Evolutionary conservation across 305 asterid genomes (phyloP).

Genomic region (Plantago coronopus): DNA sequence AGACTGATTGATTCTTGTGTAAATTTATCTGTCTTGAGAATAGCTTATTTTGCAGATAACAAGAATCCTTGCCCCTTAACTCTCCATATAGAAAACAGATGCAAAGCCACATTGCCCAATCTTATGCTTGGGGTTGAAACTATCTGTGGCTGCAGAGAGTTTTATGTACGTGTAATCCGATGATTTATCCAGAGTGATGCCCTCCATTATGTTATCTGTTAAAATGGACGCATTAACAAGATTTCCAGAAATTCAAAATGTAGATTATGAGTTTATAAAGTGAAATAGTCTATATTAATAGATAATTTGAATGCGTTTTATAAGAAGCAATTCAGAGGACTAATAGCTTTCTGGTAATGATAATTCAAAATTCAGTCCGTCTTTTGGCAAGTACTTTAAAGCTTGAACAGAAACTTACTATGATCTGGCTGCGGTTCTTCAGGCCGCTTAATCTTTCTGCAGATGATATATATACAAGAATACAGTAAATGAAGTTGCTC

Average conservation of each 20-base stretch:
- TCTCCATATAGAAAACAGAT: slow-evolving; percentile 66
- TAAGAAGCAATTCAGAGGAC: too few relatives aligned
- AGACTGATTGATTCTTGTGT: slow-evolving; percentile 54
- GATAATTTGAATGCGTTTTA: too few relatives aligned
- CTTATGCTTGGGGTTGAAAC: slow-evolving; percentile 47
- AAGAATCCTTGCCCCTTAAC: slow-evolving; percentile 66
- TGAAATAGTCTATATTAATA: too few relatives aligned
- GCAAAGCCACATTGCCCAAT: slow-evolving; percentile 91
- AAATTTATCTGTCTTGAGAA: slow-evolving; percentile 46
- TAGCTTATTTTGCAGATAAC: slow-evolving; percentile 64
- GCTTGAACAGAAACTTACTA: too few relatives aligned
- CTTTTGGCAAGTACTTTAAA: too few relatives aligned
- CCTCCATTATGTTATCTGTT: slow-evolving; percentile 32
- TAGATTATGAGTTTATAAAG: too few relatives aligned
- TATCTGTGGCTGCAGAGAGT: slow-evolving; percentile 54
- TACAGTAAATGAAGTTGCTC: slow-evolving; percentile 31
- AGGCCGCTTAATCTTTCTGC: slow-evolving; percentile 28
- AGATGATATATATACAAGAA: slow-evolving; percentile 44
- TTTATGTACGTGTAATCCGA: slow-evolving; percentile 63
- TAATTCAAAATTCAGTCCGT: too few relatives aligned
- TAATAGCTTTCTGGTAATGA: too few relatives aligned
- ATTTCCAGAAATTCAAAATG: background rate
- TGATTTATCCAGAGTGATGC: slow-evolving; percentile 69
- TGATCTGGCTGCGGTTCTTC: slow-evolving; percentile 31
- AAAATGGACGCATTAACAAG: background rate